A percentile compares a stretch with the other conserved stretches of the same genome.
These are phyloP conservation scores for Beauveria asiatica DNA, from an alignment of 2,329 filamentous ascomycete genomes.

Conservation along the genomic window DNA sequence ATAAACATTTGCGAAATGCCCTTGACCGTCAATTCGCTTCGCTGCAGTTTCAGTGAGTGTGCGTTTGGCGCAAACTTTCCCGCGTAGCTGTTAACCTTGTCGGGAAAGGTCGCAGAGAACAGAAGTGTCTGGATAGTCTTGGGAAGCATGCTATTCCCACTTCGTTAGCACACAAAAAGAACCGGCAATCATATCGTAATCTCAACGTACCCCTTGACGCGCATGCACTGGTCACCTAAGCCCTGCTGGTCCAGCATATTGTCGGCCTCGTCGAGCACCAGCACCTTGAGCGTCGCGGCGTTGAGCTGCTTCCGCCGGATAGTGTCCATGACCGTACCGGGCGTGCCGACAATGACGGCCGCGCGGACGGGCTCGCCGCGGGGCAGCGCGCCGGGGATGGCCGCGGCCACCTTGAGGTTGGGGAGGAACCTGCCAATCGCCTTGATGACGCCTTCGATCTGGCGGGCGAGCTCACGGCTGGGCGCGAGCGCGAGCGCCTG, in stretches of 20 bases:
- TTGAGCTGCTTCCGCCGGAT: conserved; percentile 72
- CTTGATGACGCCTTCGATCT: conserved; percentile 79
- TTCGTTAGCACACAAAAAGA: not conserved
- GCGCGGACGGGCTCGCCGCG: conserved; percentile 62
- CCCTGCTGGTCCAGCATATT: conserved; percentile 98
- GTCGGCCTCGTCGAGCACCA: conserved; percentile 94
- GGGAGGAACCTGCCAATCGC: conserved; percentile 79
- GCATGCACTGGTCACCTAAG: conserved; percentile 86
- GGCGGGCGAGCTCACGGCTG: conserved; percentile 86
- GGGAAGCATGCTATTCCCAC: conserved; percentile 56
- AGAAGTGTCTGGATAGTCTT: conserved; percentile 75
- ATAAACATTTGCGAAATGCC: conserved; percentile 98
- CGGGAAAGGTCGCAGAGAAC: conserved; percentile 91
- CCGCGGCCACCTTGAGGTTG: conserved; percentile 66
- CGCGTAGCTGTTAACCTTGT: conserved; percentile 77
- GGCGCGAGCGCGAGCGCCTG: conserved; percentile 88
- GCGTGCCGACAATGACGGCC: conserved; percentile 84
- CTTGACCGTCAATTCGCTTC: conserved; percentile 88
- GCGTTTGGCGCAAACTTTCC: conserved; percentile 75
- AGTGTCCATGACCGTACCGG: conserved; percentile 84
- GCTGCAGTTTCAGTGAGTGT: conserved; percentile 78
- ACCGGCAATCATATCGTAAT: not conserved
- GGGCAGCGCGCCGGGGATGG: conserved; percentile 69
- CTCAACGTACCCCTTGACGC: conserved; percentile 63
- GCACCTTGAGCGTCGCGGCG: conserved; percentile 60